Conservation (phyloP, 805 yeast genomes). For the Pichia pseudocactophila region DNA sequence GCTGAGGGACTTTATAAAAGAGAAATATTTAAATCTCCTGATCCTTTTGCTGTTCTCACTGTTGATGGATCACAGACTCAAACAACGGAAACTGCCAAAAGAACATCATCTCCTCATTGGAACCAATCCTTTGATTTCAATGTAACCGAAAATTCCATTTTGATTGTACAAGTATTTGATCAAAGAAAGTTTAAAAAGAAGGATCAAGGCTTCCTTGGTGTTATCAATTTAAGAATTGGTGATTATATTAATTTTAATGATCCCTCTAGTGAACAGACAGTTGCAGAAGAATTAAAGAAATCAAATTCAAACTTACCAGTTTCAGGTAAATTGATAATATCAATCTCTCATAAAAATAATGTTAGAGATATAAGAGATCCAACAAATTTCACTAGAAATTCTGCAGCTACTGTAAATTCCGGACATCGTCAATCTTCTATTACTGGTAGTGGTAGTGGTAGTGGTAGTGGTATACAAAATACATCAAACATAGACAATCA, state of each 20-base stretch:
- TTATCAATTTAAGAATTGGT: conserved; percentile 81
- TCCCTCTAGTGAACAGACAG: conserved; percentile 60
- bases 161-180: conserved; percentile 91
- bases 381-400: conserved; percentile 17
- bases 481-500: conserved; percentile 12
- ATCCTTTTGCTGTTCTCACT: conserved; percentile 94
- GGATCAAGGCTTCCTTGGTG: conserved; percentile 98
- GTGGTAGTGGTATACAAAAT: conserved; percentile 1
- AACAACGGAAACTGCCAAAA: conserved; percentile 87
- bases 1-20: conserved; percentile 94
- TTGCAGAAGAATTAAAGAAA: conserved; percentile 84
- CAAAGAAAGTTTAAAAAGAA: conserved; percentile 96
- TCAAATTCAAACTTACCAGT: conserved; percentile 89
- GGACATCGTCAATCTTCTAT: conserved; percentile 3
- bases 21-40: conserved; percentile 92
- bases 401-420: conserved; percentile 5
- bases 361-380: conserved; percentile 25
- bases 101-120: conserved; percentile 96
- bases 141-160: conserved; percentile 69
- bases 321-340: conserved; percentile 84
- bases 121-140: conserved; percentile 80
- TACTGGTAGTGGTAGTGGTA: no score
- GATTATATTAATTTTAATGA: conserved; percentile 69
- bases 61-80: conserved; percentile 97
- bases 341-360: conserved; percentile 42